Evolutionary conservation across 192 early-diverging fungal species (phyloP).

Genomic region (Gamsiella multidivaricata): DNA sequence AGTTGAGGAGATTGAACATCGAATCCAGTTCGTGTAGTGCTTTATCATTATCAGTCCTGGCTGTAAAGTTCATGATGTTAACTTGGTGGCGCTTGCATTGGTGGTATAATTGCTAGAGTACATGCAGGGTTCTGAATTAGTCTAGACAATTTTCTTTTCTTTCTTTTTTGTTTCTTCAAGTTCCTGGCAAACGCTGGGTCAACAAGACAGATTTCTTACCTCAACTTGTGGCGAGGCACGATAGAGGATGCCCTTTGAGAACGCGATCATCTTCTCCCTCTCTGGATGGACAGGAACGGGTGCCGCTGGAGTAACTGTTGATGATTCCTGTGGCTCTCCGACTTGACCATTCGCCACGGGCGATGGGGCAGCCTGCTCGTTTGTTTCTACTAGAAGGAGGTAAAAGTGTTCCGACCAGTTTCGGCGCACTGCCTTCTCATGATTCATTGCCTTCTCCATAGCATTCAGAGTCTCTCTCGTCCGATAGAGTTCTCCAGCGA

Average conservation of each 20-base stretch:
- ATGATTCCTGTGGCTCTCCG: not conserved
- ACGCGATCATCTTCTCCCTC: conserved; percentile 21
- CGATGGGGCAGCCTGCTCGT: no score
- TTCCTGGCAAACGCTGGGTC: no score
- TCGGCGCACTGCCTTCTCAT: conserved; percentile 26
- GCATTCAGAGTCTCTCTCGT: conserved; percentile 30
- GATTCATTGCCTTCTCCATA: conserved; percentile 32
- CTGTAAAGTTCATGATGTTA: conserved; percentile 19
- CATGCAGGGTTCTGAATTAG: no score
- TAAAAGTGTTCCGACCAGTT: conserved; percentile 35
- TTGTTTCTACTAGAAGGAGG: no score
- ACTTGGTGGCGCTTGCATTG: conserved; percentile 45
- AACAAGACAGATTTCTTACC: conserved; percentile 3
- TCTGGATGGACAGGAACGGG: conserved; percentile 14
- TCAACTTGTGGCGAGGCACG: conserved; percentile 29
- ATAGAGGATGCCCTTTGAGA: conserved; percentile 20
- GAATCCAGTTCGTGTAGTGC: conserved; percentile 33
- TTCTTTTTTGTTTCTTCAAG: no score
- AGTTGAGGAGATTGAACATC: conserved; percentile 5
- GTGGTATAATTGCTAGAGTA: conserved; percentile 42
- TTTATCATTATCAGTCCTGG: conserved; percentile 32
- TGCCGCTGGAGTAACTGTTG: not conserved
- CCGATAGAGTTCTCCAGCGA: conserved; percentile 41
- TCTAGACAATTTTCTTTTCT: no score
- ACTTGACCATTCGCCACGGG: conserved; percentile 1